Evolutionary conservation across 805 yeast genomes (phyloP).

Genomic region (Wickerhamomyces mucosus): DNA sequence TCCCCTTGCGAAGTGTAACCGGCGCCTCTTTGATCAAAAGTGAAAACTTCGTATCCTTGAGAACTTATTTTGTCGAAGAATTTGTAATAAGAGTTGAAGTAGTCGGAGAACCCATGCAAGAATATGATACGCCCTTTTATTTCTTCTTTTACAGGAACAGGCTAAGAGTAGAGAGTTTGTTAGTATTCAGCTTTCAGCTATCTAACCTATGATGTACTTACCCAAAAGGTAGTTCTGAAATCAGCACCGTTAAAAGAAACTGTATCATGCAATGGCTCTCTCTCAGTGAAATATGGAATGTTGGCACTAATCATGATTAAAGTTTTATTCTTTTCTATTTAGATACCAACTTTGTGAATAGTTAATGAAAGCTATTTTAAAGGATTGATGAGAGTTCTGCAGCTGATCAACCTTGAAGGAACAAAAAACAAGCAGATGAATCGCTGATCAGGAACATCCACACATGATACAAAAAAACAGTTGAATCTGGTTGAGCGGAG

Average conservation of each 20-base stretch:
- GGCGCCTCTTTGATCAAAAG: slow-evolving; percentile 71
- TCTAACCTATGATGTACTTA: slow-evolving; percentile 3
- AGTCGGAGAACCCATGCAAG: slow-evolving; percentile 70
- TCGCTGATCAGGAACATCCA: too few relatives aligned
- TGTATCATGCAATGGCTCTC: slow-evolving; percentile 22
- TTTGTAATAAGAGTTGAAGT: slow-evolving; percentile 37
- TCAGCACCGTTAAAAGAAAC: slow-evolving; percentile 29
- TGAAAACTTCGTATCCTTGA: slow-evolving; percentile 54
- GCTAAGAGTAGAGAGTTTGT: slow-evolving; percentile 2
- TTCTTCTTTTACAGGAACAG: slow-evolving; percentile 23
- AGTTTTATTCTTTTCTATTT: too few relatives aligned
- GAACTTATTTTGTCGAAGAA: slow-evolving; percentile 42
- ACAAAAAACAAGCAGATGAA: too few relatives aligned
- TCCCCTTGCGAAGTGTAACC: slow-evolving; percentile 54
- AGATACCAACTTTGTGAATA: too few relatives aligned
- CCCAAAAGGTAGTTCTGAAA: slow-evolving; percentile 28
- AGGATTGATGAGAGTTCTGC: too few relatives aligned
- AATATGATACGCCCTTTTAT: slow-evolving; percentile 46
- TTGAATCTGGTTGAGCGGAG: too few relatives aligned
- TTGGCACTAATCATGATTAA: too few relatives aligned
- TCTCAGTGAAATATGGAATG: too few relatives aligned
- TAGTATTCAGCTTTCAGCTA: background rate
- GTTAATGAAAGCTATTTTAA: too few relatives aligned
- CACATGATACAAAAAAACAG: too few relatives aligned
- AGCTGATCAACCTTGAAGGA: too few relatives aligned